Conservation (phyloP, 78 protist genomes). For the Cavenderia fasciculata region DNA sequence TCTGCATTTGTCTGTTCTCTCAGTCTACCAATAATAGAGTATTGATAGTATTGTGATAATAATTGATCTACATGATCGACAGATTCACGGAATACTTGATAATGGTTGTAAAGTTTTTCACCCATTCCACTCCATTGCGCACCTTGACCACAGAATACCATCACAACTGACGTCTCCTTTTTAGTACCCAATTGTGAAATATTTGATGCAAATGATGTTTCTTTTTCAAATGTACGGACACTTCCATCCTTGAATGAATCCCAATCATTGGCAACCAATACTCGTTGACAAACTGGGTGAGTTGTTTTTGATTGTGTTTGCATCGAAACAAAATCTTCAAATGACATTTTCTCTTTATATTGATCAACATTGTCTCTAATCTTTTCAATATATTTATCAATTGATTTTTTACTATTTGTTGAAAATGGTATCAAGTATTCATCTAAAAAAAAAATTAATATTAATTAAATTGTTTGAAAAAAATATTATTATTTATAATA, state of each 20-base stretch:
- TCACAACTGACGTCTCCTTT: slow-evolving; percentile 7
- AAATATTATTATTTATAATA: background rate
- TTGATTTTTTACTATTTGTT: background rate
- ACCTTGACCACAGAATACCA: slow-evolving; percentile 75
- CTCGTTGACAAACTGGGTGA: background rate
- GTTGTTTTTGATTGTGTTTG: background rate
- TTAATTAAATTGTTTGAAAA: slow-evolving; percentile 5
- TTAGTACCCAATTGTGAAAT: background rate
- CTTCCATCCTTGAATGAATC: background rate
- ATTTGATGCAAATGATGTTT: background rate
- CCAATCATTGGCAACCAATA: slow-evolving; percentile 13
- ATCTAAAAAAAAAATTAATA: too few relatives aligned
- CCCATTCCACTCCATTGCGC: slow-evolving; percentile 79
- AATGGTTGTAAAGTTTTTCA: background rate
- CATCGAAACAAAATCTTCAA: background rate
- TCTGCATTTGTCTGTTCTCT: background rate
- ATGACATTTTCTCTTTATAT: background rate
- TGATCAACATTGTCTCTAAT: too few relatives aligned
- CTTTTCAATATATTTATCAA: background rate
- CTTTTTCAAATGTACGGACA: background rate
- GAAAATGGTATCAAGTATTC: background rate
- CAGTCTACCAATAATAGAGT: slow-evolving; percentile 2
- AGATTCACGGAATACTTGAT: background rate
- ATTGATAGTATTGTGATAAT: background rate
- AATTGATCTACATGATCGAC: background rate